Conservation (phyloP, 192 early-diverging fungal species). For the Dimargaris verticillata region DNA sequence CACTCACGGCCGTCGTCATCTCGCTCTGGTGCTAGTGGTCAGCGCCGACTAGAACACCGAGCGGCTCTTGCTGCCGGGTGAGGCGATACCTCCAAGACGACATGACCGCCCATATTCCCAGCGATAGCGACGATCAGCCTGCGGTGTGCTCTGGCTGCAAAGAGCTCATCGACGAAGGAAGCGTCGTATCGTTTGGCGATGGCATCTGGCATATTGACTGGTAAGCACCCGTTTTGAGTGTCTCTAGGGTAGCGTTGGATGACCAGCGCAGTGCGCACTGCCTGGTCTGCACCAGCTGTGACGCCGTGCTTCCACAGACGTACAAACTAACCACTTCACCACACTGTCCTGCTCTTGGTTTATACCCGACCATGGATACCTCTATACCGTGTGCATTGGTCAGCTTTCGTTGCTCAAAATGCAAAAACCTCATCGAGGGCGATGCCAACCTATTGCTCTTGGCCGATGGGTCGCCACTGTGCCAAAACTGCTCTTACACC, state of each 20-base stretch:
- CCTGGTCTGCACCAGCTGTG: too few relatives aligned
- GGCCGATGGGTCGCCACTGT: constrained; percentile 68
- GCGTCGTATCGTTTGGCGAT: constrained; percentile 64
- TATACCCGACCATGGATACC: too few relatives aligned
- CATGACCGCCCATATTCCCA: background rate
- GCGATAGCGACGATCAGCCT: constrained; percentile 23
- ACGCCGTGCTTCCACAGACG: too few relatives aligned
- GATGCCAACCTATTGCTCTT: constrained; percentile 59
- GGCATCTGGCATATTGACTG: constrained; percentile 68
- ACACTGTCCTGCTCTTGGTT: too few relatives aligned
- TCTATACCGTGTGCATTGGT: background rate
- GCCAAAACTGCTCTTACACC: constrained; percentile 63
- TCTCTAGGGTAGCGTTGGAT: too few relatives aligned
- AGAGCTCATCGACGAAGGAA: constrained; percentile 50
- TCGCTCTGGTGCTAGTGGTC: too few relatives aligned
- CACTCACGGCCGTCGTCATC: too few relatives aligned
- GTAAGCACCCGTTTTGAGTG: constrained; percentile 23
- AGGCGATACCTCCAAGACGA: background rate
- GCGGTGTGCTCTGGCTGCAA: constrained; percentile 53
- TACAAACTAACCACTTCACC: too few relatives aligned
- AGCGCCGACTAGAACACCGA: too few relatives aligned
- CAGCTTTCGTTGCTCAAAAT: constrained; percentile 66
- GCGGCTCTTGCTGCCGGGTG: too few relatives aligned
- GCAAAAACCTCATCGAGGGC: constrained; percentile 48
- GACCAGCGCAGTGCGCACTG: too few relatives aligned